These are phyloP conservation scores for Aspergillus bertholletiae DNA, from an alignment of 495 filamentous ascomycete species.

Conservation along the genomic window DNA sequence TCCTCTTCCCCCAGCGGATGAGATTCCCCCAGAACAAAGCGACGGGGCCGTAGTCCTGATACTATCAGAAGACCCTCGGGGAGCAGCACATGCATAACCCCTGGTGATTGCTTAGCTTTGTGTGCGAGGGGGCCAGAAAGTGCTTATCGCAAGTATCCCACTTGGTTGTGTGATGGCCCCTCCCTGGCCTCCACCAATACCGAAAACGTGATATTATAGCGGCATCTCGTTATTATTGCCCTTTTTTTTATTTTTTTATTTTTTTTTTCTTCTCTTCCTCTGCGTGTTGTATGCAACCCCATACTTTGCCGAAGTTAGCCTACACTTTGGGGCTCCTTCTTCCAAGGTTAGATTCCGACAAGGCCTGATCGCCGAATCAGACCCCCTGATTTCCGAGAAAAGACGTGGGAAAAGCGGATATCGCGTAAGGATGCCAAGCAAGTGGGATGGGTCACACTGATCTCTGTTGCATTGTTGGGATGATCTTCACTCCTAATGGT, in stretches of 20 bases:
- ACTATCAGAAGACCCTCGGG: constrained; percentile 13
- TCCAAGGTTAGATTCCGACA: constrained; percentile 6
- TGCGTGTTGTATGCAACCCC: constrained; percentile 6
- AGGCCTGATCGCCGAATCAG: constrained; percentile 4
- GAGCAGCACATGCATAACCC: constrained; percentile 11
- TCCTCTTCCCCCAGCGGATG: too few relatives aligned
- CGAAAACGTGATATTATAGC: background rate
- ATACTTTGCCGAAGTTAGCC: background rate
- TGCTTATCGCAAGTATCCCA: constrained; percentile 13
- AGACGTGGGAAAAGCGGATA: constrained; percentile 7
- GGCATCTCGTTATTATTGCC: background rate
- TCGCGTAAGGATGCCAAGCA: constrained; percentile 17
- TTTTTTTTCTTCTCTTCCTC: too few relatives aligned
- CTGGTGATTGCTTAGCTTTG: constrained; percentile 1
- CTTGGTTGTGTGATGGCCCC: constrained; percentile 1
- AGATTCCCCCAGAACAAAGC: background rate
- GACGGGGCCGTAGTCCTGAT: constrained; percentile 1
- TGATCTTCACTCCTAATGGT: constrained; percentile 4
- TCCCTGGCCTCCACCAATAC: background rate
- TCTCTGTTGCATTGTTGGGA: constrained; percentile 6
- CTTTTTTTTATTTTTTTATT: too few relatives aligned
- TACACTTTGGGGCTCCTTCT: constrained; percentile 7
- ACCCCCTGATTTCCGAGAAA: background rate
- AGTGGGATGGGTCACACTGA: constrained; percentile 11
- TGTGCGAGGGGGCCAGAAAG: background rate